These are phyloP conservation scores for Gonapodya prolifera DNA, from an alignment of 192 early-diverging fungal genomes.

Conservation along the genomic window DNA sequence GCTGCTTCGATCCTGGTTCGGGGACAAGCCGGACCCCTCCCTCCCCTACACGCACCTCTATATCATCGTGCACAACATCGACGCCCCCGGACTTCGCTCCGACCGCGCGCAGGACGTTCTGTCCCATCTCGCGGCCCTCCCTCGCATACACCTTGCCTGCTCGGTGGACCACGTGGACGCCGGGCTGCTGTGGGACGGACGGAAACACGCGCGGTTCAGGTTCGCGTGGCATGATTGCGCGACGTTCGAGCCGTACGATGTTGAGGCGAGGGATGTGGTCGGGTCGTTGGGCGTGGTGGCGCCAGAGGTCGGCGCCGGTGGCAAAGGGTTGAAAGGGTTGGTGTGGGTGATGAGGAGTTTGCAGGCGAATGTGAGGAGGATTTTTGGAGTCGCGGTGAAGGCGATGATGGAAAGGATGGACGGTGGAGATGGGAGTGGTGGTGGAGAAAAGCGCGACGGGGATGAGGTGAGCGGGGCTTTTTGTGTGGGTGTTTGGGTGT, in stretches of 20 bases:
- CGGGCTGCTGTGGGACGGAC: constrained; percentile 76
- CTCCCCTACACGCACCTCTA: too few species aligned
- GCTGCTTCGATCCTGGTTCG: constrained; percentile 39
- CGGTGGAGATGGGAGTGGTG: too few species aligned
- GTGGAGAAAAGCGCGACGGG: too few species aligned
- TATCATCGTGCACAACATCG: constrained; percentile 80
- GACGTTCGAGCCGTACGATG: constrained; percentile 65
- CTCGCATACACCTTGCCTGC: constrained; percentile 65
- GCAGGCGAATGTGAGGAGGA: constrained; percentile 68
- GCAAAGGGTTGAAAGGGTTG: constrained; percentile 31
- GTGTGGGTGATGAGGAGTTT: constrained; percentile 69
- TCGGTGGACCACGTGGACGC: constrained; percentile 88
- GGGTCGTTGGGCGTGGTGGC: constrained; percentile 14
- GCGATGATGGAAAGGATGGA: too few species aligned
- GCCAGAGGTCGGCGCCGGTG: not conserved
- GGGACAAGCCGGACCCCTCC: too few species aligned
- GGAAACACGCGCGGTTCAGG: constrained; percentile 48
- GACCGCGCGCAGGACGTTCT: constrained; percentile 55
- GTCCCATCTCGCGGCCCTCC: constrained; percentile 47
- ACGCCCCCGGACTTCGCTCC: constrained; percentile 60
- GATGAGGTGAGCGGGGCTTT: too few species aligned
- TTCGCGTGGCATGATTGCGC: constrained; percentile 90
- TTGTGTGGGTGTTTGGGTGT: too few species aligned
- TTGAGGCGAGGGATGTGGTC: constrained; percentile 68
- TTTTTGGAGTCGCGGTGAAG: constrained; percentile 69